Evolutionary conservation across 495 filamentous ascomycete genomes (phyloP).

Genomic region (Aspergillus olivimuriae): DNA sequence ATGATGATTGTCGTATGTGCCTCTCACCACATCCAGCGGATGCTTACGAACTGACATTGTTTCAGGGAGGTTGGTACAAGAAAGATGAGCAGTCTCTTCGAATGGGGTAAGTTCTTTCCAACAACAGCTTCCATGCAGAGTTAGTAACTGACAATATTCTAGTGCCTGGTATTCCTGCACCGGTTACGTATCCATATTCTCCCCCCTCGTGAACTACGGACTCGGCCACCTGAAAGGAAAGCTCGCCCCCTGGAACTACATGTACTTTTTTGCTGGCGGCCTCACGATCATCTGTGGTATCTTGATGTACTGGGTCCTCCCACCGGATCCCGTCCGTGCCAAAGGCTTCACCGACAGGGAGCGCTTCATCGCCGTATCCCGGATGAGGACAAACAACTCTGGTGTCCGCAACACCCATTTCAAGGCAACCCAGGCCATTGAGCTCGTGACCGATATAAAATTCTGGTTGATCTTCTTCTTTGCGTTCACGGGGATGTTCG

Average conservation of each 20-base stretch:
- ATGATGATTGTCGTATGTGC: slow-evolving; percentile 35
- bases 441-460: not conserved
- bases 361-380: slow-evolving; percentile 1
- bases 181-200: slow-evolving; percentile 19
- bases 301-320: slow-evolving; percentile 4
- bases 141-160: too few relatives aligned
- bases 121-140: not conserved
- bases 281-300: slow-evolving; percentile 19
- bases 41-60: not conserved
- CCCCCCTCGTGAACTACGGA: slow-evolving; percentile 22
- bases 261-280: slow-evolving; percentile 22
- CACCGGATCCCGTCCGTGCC: not conserved
- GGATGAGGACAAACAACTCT: slow-evolving; percentile 5
- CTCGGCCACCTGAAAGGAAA: slow-evolving; percentile 18
- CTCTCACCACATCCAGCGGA: not conserved
- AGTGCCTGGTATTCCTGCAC: slow-evolving; percentile 23
- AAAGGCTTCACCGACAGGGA: slow-evolving; percentile 3
- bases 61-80: slow-evolving; percentile 33
- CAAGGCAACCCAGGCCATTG: slow-evolving; percentile 4
- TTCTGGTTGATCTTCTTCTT: slow-evolving; percentile 10
- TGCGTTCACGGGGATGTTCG: slow-evolving; percentile 1
- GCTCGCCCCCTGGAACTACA: slow-evolving; percentile 21
- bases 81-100: slow-evolving; percentile 41
- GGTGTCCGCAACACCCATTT: slow-evolving; percentile 6
- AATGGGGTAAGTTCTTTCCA: slow-evolving; percentile 24